Evolutionary conservation across 1,139 yeast species (phyloP).

Genomic region (Pichia sp.): DNA sequence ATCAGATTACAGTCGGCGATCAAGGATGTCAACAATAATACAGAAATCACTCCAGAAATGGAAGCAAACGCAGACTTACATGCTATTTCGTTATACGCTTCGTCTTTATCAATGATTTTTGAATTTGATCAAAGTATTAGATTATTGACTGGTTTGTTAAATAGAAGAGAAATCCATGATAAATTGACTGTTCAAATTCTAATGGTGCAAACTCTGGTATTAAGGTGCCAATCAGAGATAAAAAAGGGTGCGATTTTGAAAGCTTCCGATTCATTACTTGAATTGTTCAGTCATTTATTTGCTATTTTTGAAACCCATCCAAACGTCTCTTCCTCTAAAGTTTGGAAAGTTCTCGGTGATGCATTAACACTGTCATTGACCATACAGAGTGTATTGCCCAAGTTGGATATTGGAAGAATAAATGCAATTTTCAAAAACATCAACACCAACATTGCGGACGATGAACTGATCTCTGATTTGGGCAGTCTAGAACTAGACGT

Average conservation of each 20-base stretch:
- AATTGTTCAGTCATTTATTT: slow-evolving; percentile 44
- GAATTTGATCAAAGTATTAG: slow-evolving; percentile 35
- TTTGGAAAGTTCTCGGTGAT: slow-evolving; percentile 51
- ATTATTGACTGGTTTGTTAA: slow-evolving; percentile 34
- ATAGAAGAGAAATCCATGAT: slow-evolving; percentile 36
- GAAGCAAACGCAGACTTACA: slow-evolving; percentile 33
- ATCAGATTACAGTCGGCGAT: slow-evolving; percentile 32
- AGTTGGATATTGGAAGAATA: slow-evolving; percentile 31
- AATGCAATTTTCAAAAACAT: slow-evolving; percentile 2
- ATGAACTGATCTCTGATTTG: neutral
- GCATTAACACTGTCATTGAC: slow-evolving; percentile 37
- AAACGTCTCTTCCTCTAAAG: slow-evolving; percentile 30
- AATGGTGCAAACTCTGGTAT: slow-evolving; percentile 47
- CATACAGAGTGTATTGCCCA: slow-evolving; percentile 32
- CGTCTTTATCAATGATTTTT: slow-evolving; percentile 44
- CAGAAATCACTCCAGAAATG: slow-evolving; percentile 10
- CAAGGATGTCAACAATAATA: slow-evolving; percentile 26
- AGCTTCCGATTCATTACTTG: slow-evolving; percentile 31
- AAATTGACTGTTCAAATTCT: slow-evolving; percentile 36
- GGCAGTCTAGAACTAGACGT: neutral
- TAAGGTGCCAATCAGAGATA: slow-evolving; percentile 45
- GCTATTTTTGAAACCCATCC: slow-evolving; percentile 32
- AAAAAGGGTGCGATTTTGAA: slow-evolving; percentile 60
- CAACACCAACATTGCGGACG: neutral
- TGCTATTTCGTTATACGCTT: slow-evolving; percentile 60